These are phyloP conservation scores for Sphagnum tenellum DNA, from an alignment of 225 moss, liverwort and hornwort genomes.

Conservation along the genomic window DNA sequence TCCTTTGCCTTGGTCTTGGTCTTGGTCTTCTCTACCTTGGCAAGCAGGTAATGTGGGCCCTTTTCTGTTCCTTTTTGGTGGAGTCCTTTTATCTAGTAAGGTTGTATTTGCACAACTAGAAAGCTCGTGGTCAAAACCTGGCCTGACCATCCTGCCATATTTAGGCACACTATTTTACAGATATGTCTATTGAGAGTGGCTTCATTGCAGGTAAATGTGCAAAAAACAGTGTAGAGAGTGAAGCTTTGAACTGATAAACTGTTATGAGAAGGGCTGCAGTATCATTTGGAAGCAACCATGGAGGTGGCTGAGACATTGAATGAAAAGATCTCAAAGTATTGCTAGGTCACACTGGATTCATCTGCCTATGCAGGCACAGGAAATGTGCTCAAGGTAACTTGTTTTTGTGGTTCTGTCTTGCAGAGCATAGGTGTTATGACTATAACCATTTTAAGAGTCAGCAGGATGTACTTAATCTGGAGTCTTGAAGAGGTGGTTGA, in stretches of 20 bases:
- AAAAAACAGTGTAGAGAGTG: too few species aligned
- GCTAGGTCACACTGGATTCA: constrained; percentile 83
- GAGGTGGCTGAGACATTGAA: constrained; percentile 97
- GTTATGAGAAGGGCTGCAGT: constrained; percentile 27
- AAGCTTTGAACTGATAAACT: too few species aligned
- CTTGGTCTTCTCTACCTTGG: constrained; percentile 93
- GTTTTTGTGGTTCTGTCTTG: not conserved
- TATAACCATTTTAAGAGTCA: too few species aligned
- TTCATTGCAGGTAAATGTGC: too few species aligned
- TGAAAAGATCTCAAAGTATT: constrained; percentile 91
- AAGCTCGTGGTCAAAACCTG: too few species aligned
- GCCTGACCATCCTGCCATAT: too few species aligned
- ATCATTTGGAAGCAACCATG: constrained; percentile 94
- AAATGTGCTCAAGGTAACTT: constrained; percentile 82
- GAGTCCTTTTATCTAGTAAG: too few species aligned
- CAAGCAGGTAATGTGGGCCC: constrained; percentile 57
- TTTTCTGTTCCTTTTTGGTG: not conserved
- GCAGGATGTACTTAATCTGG: too few species aligned
- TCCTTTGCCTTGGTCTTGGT: constrained; percentile 65
- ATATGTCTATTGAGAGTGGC: too few species aligned
- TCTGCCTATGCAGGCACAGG: constrained; percentile 99
- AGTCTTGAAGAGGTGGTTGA: too few species aligned
- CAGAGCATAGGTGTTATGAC: not conserved
- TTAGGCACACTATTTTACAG: too few species aligned
- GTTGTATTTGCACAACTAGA: too few species aligned